Evolutionary conservation across 108 stramenopile species (phyloP).

Genomic region (Aurantiochytrium sp.): DNA sequence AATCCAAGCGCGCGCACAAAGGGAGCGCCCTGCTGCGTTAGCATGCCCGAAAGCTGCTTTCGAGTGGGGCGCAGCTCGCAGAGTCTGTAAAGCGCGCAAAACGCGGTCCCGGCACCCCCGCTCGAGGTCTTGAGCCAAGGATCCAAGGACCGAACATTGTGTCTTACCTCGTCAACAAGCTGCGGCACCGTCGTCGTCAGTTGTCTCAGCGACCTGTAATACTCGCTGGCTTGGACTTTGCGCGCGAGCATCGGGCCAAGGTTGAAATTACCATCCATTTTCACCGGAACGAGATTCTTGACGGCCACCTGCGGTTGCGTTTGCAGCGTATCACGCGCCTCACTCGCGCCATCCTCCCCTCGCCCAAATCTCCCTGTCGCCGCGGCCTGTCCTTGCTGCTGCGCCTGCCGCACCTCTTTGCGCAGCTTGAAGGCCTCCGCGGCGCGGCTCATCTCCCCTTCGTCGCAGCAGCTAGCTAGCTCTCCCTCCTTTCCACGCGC

Average conservation of each 20-base stretch:
- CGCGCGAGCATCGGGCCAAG: background rate
- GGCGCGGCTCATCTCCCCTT: background rate
- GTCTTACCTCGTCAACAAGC: background rate
- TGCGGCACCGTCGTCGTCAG: background rate
- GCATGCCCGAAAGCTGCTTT: background rate
- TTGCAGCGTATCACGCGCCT: background rate
- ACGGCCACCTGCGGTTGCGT: background rate
- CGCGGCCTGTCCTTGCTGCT: background rate
- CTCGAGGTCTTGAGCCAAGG: background rate
- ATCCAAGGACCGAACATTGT: background rate
- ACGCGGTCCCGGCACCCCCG: background rate
- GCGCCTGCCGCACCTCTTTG: background rate
- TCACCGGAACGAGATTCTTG: background rate
- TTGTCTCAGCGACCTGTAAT: background rate
- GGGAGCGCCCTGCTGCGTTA: background rate
- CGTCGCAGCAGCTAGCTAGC: too few species aligned
- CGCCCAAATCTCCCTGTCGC: background rate
- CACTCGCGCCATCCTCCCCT: background rate
- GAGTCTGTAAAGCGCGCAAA: conserved; percentile 3
- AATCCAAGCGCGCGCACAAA: background rate
- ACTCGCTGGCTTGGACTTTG: background rate
- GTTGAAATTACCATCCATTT: conserved; percentile 2
- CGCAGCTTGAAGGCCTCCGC: background rate
- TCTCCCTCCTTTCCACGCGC: too few species aligned
- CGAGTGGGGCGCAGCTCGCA: background rate